Conservation (phyloP, 139 green algal species). For the Trebouxia sp. region DNA sequence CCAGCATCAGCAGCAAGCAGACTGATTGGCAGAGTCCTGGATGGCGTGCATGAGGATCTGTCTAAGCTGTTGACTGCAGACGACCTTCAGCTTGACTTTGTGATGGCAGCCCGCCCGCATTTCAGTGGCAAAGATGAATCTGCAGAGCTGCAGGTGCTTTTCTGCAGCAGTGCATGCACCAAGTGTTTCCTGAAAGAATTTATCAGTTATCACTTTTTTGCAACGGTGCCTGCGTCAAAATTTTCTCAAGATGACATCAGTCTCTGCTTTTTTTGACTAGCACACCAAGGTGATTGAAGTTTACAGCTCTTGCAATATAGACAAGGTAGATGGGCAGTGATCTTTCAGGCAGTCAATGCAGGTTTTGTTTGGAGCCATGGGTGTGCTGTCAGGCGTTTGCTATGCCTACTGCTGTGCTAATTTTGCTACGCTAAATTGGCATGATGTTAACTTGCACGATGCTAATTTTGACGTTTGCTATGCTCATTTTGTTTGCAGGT, state of each 20-base stretch:
- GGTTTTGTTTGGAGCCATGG: not conserved
- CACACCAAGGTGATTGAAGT: not conserved
- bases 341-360: not conserved
- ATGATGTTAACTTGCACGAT: too few species aligned
- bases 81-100: not conserved
- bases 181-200: too few species aligned
- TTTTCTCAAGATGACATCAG: not conserved
- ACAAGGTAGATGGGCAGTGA: not conserved
- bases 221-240: too few species aligned
- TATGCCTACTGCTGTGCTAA: too few species aligned
- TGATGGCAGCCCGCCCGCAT: not conserved
- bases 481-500: not conserved
- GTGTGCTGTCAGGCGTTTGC: not conserved
- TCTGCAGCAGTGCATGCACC: not conserved
- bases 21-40: not conserved
- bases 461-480: not conserved
- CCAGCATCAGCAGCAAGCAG: not conserved
- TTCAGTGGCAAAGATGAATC: not conserved
- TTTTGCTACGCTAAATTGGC: too few species aligned
- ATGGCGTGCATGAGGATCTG: not conserved
- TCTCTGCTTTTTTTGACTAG: not conserved
- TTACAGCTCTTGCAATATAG: not conserved
- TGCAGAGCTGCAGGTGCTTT: not conserved
- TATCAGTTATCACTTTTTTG: too few species aligned
- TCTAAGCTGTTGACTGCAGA: not conserved